Evolutionary conservation across 345 rosid species (phyloP).

Genomic region (Physaria fendleri): DNA sequence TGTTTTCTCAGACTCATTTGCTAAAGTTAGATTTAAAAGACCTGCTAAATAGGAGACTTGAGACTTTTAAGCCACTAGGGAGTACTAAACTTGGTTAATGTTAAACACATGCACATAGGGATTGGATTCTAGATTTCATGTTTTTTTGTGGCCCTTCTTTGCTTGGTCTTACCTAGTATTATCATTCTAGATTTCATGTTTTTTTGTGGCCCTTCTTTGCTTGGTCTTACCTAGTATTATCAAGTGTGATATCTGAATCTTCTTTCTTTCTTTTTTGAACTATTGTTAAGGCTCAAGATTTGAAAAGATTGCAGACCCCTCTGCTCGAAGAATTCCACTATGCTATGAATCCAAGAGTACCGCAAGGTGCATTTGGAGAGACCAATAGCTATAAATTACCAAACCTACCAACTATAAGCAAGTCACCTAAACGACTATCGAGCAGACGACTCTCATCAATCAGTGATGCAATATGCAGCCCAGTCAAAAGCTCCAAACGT

Average conservation of each 20-base stretch:
- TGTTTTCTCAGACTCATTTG: not conserved
- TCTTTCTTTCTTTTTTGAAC: not conserved
- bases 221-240: not conserved
- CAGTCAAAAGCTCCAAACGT: slow-evolving; percentile 26
- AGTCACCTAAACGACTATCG: slow-evolving; percentile 60
- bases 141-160: not conserved
- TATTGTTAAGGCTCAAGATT: slow-evolving; percentile 60
- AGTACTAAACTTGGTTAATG: not conserved
- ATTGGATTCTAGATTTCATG: not conserved
- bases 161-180: not conserved
- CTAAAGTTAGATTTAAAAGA: not conserved
- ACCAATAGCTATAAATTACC: slow-evolving; percentile 38
- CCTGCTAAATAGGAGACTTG: not conserved
- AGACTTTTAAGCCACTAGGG: not conserved
- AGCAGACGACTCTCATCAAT: slow-evolving; percentile 71
- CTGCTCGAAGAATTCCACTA: slow-evolving; percentile 79
- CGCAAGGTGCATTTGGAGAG: slow-evolving; percentile 38
- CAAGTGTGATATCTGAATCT: slow-evolving; percentile 1
- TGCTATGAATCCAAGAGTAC: slow-evolving; percentile 48
- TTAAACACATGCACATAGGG: not conserved
- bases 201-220: slow-evolving; percentile 1
- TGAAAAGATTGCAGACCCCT: slow-evolving; percentile 77
- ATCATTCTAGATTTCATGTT: too few relatives aligned
- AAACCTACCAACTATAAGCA: slow-evolving; percentile 74
- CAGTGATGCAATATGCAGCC: slow-evolving; percentile 41